A percentile compares a stretch with the other conserved stretches of the same genome.
Conservation (phyloP, 805 yeast species). For the Kazachstania kunashirensis region DNA sequence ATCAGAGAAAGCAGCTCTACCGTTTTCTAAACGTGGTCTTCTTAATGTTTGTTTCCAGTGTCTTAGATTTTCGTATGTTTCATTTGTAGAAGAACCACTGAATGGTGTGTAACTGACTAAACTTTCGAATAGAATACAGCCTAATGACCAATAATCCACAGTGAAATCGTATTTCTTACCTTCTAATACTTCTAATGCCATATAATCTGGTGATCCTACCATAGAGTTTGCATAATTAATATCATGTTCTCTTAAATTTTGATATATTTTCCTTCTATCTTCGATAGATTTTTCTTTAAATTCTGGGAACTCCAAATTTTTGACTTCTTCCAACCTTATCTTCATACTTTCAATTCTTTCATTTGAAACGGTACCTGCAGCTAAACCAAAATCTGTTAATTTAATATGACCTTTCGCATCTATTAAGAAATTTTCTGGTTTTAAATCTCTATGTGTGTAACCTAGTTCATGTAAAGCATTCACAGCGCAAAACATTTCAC, state of each 20-base stretch:
- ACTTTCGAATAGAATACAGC: slow-evolving; percentile 94
- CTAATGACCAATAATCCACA: slow-evolving; percentile 97
- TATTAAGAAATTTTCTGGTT: slow-evolving; percentile 83
- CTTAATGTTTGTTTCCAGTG: slow-evolving; percentile 83
- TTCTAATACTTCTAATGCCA: slow-evolving; percentile 95
- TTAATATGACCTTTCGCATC: slow-evolving; percentile 73
- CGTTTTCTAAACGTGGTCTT: slow-evolving; percentile 87
- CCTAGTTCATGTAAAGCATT: slow-evolving; percentile 91
- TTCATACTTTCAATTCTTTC: slow-evolving; percentile 93
- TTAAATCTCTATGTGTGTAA: slow-evolving; percentile 91
- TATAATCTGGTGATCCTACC: slow-evolving; percentile 97
- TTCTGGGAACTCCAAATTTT: slow-evolving; percentile 58
- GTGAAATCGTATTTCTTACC: slow-evolving; percentile 92
- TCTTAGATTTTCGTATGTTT: slow-evolving; percentile 86
- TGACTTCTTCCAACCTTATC: slow-evolving; percentile 54
- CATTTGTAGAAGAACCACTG: slow-evolving; percentile 87
- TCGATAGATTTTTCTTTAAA: slow-evolving; percentile 62
- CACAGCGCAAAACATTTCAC: slow-evolving; percentile 94
- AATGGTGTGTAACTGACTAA: slow-evolving; percentile 96
- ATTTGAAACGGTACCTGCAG: slow-evolving; percentile 89
- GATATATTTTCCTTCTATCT: slow-evolving; percentile 82
- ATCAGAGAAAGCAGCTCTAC: slow-evolving; percentile 86
- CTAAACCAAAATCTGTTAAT: slow-evolving; percentile 85
- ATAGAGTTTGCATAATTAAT: slow-evolving; percentile 86
- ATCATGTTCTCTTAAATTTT: slow-evolving; percentile 63